Evolutionary conservation across 2,329 filamentous ascomycete species (phyloP).

Genomic region (Diaporthe destruens): DNA sequence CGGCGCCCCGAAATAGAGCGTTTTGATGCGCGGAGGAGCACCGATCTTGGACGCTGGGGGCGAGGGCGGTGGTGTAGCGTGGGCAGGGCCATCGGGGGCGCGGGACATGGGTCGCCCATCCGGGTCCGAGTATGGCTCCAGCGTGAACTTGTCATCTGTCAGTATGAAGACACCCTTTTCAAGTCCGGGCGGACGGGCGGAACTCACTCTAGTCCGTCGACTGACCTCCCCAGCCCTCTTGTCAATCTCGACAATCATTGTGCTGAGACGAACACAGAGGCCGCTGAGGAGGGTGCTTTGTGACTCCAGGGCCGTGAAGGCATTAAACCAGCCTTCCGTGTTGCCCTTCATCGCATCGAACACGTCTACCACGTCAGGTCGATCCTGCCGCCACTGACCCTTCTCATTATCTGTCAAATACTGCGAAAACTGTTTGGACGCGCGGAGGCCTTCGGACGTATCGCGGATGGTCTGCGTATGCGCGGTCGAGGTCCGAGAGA

Average conservation of each 20-base stretch:
- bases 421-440: slow-evolving; percentile 79
- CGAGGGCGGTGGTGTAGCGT: slow-evolving; percentile 41
- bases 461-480: slow-evolving; percentile 85
- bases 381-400: slow-evolving; percentile 70
- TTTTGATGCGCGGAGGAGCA: slow-evolving; percentile 46
- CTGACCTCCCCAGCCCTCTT: slow-evolving; percentile 86
- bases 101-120: slow-evolving; percentile 36
- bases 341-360: slow-evolving; percentile 94
- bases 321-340: slow-evolving; percentile 88
- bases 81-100: slow-evolving; percentile 38
- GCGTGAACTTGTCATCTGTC: slow-evolving; percentile 39
- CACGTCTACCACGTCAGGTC: slow-evolving; percentile 76
- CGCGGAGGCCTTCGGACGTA: slow-evolving; percentile 80
- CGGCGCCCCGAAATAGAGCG: slow-evolving; percentile 45
- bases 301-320: slow-evolving; percentile 80
- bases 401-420: slow-evolving; percentile 79
- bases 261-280: slow-evolving; percentile 78
- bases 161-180: slow-evolving; percentile 31
- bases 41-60: slow-evolving; percentile 41
- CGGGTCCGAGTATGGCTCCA: slow-evolving; percentile 39
- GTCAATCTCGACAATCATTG: slow-evolving; percentile 87
- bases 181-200: slow-evolving; percentile 34
- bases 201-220: slow-evolving; percentile 78
- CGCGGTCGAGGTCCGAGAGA: slow-evolving; percentile 80
- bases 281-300: slow-evolving; percentile 79